Evolutionary conservation across 148 eudicot species (phyloP), one percentile per base, ranked within the genome.

Genomic region (Rhododendron ovatum): DNA sequence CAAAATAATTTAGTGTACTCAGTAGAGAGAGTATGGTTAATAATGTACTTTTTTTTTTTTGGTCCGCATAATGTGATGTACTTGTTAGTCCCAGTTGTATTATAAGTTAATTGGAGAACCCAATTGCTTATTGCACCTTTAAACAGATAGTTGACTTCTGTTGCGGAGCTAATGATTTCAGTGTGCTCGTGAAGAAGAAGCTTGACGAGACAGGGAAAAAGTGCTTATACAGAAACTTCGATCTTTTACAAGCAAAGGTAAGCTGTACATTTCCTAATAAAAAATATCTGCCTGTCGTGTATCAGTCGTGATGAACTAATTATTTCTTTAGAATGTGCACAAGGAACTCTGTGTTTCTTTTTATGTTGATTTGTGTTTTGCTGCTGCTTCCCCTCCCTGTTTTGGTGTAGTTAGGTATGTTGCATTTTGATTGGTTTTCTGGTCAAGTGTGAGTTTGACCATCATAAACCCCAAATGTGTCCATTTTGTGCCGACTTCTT

Each of bases 81-180:
- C 45, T 81, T 37, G 33, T 80, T 59, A 24, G 39, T 69, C 45
- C 74, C 80, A 28, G 28, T 73, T n/a, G 22, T 73, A 24, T 86
- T 55, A 41, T 73, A 39, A 75, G n/a, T 82, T 73, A 82, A 33
- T 55, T 78, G 65, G 85, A 26, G 43, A 77, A 67, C 4, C 77
- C 77, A 63, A 84, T 24, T 82, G 45, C 24, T 80, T 82, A 73
- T 88, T 78, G 74, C 30, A 84, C 59, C 84, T 83, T 20, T 93
- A 67, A 82, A 80, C 96, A 97, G 99, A 82, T 97, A 65, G 99
- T 97, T 87, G 99, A 97, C 88, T 95, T 97, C 90, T 93, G 98
- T 89, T 97, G 99, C 86, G 99, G 99, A 77, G 93, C 98, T 67
- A 97, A 97, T 89, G 99, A 97, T 84, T 97, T 97, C 88, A 95